phyloP scores from a whole-genome alignment of 805 yeast genomes.

The Saturnispora zaruensis region DNA sequence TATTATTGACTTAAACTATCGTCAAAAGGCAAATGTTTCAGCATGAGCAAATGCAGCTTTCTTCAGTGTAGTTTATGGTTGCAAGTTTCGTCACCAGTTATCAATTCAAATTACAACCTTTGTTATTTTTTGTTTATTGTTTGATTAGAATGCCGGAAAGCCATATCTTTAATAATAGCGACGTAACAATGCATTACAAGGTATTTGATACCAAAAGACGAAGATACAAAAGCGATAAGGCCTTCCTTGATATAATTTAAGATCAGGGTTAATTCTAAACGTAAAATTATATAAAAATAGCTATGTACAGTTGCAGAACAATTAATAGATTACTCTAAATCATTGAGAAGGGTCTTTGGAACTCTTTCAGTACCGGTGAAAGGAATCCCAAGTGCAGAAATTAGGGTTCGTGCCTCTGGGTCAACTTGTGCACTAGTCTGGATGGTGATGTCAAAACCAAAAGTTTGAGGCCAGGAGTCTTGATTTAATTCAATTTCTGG shows the following conservation, averaged over 20 bases:
- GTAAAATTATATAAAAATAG: neutral
- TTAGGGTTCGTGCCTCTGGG: constrained; percentile 74
- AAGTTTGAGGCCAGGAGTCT: constrained; percentile 81
- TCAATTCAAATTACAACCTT: too few species aligned
- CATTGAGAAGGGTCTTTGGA: constrained; percentile 24
- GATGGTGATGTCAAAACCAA: constrained; percentile 77
- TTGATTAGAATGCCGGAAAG: neutral
- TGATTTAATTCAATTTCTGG: constrained; percentile 91
- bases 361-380: constrained; percentile 48
- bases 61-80: too few species aligned
- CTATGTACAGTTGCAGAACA: constrained; percentile 1
- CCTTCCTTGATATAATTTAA: neutral
- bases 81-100: too few species aligned
- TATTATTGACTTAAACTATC: too few species aligned
- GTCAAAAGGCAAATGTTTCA: too few species aligned
- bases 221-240: too few species aligned
- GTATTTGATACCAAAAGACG: neutral
- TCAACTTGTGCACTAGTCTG: constrained; percentile 88
- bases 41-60: too few species aligned
- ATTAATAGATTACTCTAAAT: constrained; percentile 2
- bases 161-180: neutral
- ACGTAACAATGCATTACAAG: neutral
- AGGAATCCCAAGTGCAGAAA: constrained; percentile 78
- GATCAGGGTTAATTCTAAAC: neutral
- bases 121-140: neutral